These are phyloP conservation scores for Leishmania tarentolae DNA, from an alignment of 208 protist species.

Conservation along the genomic window DNA sequence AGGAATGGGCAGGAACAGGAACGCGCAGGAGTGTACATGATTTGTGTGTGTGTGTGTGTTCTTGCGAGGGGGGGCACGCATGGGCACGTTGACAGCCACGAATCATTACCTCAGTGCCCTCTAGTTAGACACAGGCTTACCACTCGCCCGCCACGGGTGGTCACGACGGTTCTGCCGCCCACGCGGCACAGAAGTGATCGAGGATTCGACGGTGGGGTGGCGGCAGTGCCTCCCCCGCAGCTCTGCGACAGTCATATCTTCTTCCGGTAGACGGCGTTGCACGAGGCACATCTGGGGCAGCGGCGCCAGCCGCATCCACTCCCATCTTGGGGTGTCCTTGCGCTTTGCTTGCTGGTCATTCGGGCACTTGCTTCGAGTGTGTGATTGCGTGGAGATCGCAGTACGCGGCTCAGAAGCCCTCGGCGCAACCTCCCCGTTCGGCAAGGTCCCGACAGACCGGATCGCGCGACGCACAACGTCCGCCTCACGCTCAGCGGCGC, in stretches of 20 bases:
- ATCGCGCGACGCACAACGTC: constrained; percentile 7
- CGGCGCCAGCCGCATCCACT: constrained; percentile 48
- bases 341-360: background rate
- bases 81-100: background rate
- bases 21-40: background rate
- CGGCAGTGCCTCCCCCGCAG: constrained; percentile 8
- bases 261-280: constrained; percentile 43
- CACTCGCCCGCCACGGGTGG: background rate
- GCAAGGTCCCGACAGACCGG: background rate
- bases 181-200: background rate
- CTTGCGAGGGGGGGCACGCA: too few relatives aligned
- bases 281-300: constrained; percentile 69
- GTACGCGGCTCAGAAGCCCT: background rate
- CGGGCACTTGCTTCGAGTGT: background rate
- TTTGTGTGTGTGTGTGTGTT: too few relatives aligned
- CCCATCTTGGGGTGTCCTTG: background rate
- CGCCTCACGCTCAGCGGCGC: background rate
- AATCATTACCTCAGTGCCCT: background rate
- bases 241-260: constrained; percentile 17
- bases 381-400: background rate
- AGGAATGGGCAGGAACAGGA: background rate
- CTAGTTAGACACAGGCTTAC: constrained; percentile 14
- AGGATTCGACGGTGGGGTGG: background rate
- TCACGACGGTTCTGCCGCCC: background rate
- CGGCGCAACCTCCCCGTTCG: background rate